These are phyloP conservation scores for Sindora glabra DNA, from an alignment of 306 rosid genomes.

Conservation along the genomic window DNA sequence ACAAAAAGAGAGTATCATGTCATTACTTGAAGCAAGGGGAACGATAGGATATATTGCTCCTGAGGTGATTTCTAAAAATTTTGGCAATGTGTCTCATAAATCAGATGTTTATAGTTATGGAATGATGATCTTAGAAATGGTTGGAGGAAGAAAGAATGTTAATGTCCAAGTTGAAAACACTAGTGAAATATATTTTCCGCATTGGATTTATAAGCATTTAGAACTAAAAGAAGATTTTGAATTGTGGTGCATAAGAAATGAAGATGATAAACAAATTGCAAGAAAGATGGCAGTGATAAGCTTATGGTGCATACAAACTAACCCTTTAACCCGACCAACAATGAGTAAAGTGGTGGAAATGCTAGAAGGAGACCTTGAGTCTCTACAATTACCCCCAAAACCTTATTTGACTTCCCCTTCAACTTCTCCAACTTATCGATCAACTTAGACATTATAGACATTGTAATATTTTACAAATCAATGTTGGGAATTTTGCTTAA, in stretches of 20 bases:
- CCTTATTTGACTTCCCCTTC: no score
- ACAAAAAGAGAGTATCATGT: not conserved
- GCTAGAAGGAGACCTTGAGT: not conserved
- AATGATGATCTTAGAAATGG: not conserved
- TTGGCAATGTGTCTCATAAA: no score
- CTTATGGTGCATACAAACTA: no score
- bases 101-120: no score
- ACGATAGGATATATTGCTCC: no score
- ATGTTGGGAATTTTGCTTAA: no score
- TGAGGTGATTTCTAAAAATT: no score
- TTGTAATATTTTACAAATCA: no score
- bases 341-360: not conserved
- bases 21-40: not conserved
- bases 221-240: not conserved
- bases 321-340: not conserved
- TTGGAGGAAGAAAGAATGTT: not conserved
- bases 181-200: not conserved
- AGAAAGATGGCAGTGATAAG: slow-evolving; percentile 5
- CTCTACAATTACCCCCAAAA: not conserved
- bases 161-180: not conserved
- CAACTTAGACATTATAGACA: no score
- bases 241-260: not conserved
- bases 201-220: not conserved
- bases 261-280: not conserved
- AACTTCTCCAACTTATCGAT: no score